A percentile compares a stretch with the other conserved stretches of the same genome.
phyloP scores from a whole-genome alignment of 768 basidiomycete species.

The Lactarius tabidus region DNA sequence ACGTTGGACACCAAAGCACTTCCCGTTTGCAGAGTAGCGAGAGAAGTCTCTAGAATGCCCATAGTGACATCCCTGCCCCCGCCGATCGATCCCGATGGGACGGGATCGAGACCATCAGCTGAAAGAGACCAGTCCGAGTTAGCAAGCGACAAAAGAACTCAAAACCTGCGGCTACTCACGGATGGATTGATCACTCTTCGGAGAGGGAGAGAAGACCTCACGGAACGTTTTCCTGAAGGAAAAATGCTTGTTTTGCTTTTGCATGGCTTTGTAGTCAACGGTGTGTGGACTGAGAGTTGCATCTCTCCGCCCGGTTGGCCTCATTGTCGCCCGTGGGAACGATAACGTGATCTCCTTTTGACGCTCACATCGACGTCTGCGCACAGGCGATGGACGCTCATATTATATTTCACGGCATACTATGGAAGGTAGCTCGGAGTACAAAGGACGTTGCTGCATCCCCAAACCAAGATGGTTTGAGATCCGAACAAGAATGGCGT shows the following conservation, averaged over 20 bases:
- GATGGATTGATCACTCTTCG: not conserved
- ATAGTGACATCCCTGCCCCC: not conserved
- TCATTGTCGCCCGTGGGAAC: no score
- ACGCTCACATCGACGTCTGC: no score
- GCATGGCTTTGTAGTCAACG: not conserved
- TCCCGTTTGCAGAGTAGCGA: not conserved
- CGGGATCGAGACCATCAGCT: not conserved
- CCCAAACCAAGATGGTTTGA: no score
- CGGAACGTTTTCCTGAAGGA: not conserved
- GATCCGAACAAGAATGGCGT: constrained; percentile 47
- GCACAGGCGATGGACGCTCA: no score
- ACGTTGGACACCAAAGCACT: not conserved
- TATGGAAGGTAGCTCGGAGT: no score
- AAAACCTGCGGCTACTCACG: not conserved
- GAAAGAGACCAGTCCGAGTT: not conserved
- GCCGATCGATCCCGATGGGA: not conserved
- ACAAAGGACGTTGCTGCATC: no score
- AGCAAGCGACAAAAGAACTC: not conserved
- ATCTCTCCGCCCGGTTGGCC: no score
- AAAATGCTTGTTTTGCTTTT: not conserved
- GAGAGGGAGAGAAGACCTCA: not conserved
- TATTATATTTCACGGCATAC: no score
- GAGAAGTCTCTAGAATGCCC: not conserved
- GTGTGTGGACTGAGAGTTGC: not conserved
- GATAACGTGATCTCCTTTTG: no score